Evolutionary conservation across 768 basidiomycete species (phyloP), one percentile per base, ranked within the genome.

Genomic region (Clitopilus passeckerianus): DNA sequence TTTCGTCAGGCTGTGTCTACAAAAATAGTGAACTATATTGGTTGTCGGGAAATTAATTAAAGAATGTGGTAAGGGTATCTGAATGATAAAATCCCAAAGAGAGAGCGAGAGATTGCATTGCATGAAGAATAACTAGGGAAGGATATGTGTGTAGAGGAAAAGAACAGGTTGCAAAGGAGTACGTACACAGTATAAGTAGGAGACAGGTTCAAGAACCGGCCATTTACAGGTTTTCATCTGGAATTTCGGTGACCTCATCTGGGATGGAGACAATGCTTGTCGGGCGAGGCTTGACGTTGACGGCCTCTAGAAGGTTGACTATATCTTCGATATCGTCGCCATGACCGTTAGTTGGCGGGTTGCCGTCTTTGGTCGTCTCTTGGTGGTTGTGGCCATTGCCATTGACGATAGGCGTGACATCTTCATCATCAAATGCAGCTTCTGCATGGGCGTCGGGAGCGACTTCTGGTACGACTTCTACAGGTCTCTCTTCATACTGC

Each of bases 301-400:
- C 67, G 0, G 77, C 66, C 71, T 91, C 86, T 12, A 90, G 82
- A 64, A 89, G 76, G 64, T 79, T 84, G 61, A 91, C 83, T 56
- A 90, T 84, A 58, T 83, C 82, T 69, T 85, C 89, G 30, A 87
- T 74, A 30, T 87, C 83, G n/a, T 58, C 35, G 16, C 54, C 54
- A 23, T 58, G 59, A 37, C 59, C 54, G 30, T 53, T 59, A 1
- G 63, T 37, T 33, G 59, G 65, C 20, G 64, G 55, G 52, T 65
- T 63, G 33, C 62, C 66, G 9, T 27, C 41, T 7, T 56, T 23
- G 16, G 46, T 34, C 8, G 33, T 15, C 57, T 55, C 30, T 52
- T 56, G 24, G 14, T 55, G 18, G 3, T 18, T 10, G 22, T 50
- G n/a, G 46, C 30, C 10, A 16, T 23, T 34, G 30, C 54, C 30